Conservation (phyloP, 768 basidiomycete species). For the Lentinula raphanica region DNA sequence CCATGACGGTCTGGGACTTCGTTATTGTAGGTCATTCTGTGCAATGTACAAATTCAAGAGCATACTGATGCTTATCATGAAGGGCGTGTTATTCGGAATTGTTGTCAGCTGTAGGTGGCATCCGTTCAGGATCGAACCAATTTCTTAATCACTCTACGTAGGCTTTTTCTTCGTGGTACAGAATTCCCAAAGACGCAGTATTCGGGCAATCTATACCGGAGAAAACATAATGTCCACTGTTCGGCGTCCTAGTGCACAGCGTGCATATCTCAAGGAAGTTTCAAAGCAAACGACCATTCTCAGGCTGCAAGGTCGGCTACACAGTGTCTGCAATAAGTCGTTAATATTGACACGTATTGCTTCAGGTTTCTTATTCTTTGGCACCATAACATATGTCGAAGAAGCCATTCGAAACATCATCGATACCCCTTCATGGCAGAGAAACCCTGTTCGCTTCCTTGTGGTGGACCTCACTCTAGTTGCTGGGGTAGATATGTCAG, state of each 20-base stretch:
- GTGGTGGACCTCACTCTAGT: conserved; percentile 85
- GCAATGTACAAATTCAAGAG: no score
- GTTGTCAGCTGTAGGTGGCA: conserved; percentile 72
- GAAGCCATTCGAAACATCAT: conserved; percentile 76
- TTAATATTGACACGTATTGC: background rate
- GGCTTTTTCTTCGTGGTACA: conserved; percentile 97
- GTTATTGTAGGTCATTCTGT: conserved; percentile 40
- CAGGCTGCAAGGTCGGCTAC: conserved; percentile 65
- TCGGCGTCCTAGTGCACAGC: conserved; percentile 79
- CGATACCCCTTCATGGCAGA: conserved; percentile 63
- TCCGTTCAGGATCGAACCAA: background rate
- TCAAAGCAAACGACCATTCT: conserved; percentile 88
- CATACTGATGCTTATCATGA: background rate
- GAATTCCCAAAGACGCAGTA: conserved; percentile 80
- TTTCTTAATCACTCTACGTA: conserved; percentile 18
- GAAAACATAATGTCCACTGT: conserved; percentile 87
- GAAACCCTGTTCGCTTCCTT: conserved; percentile 81
- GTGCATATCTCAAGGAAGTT: conserved; percentile 87
- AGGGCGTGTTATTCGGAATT: conserved; percentile 86
- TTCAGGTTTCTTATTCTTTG: conserved; percentile 85
- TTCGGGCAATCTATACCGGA: conserved; percentile 79
- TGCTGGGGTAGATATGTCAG: conserved; percentile 88
- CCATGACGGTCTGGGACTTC: conserved; percentile 94
- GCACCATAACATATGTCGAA: conserved; percentile 89
- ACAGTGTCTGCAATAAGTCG: background rate